Percentiles rank a stretch among this genome's conserved stretches.
Conservation (phyloP, 169 alveolate species). For the Cryptosporidium canis region DNA sequence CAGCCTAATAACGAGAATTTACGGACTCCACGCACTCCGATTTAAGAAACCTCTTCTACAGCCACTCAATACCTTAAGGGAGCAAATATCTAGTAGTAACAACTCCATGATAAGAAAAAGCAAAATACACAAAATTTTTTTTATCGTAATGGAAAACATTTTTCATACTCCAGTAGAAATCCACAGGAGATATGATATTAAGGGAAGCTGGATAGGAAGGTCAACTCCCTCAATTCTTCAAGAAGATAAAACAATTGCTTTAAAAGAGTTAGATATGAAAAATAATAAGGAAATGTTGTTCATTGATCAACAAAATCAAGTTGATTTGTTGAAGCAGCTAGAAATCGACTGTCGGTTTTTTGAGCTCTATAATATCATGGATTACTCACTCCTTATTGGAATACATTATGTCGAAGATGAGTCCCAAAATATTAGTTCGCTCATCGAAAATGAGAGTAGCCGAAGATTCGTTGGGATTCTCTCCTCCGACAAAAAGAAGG, state of each 20-base stretch:
- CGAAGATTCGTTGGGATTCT: constrained; percentile 73
- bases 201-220: constrained; percentile 92
- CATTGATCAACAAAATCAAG: constrained; percentile 79
- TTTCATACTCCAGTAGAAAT: constrained; percentile 92
- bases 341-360: constrained; percentile 86
- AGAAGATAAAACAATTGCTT: constrained; percentile 88
- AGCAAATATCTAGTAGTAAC: not conserved
- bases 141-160: constrained; percentile 96
- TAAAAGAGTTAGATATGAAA: constrained; percentile 88
- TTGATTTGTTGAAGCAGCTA: constrained; percentile 79
- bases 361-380: constrained; percentile 83
- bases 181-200: constrained; percentile 89
- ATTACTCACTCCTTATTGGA: constrained; percentile 92
- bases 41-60: constrained; percentile 76
- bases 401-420: constrained; percentile 80
- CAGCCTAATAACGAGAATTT: constrained; percentile 84
- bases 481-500: constrained; percentile 73
- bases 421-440: not conserved
- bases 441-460: constrained; percentile 17
- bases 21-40: constrained; percentile 91
- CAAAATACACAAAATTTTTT: constrained; percentile 85
- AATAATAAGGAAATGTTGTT: constrained; percentile 80
- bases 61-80: constrained; percentile 5
- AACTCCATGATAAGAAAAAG: constrained; percentile 24
- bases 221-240: constrained; percentile 82